These are phyloP conservation scores for Fusarium equiseti DNA, from an alignment of 2,329 filamentous ascomycete genomes.

Conservation along the genomic window DNA sequence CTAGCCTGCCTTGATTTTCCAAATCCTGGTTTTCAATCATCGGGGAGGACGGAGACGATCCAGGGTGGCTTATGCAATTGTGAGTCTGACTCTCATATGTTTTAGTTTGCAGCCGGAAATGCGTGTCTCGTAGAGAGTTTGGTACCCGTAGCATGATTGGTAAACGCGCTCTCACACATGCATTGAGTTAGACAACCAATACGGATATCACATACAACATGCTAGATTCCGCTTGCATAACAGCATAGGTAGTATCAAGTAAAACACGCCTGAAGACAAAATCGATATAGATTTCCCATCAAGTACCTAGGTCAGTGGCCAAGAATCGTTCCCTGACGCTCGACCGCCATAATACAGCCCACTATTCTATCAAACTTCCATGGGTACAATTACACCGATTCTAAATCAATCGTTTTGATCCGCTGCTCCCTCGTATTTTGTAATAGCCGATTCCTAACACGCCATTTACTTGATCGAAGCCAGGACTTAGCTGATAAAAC, in stretches of 20 bases:
- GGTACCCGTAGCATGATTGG: neutral
- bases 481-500: slow-evolving; percentile 85
- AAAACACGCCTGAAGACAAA: slow-evolving; percentile 8
- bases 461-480: neutral
- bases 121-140: neutral
- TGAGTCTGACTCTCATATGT: neutral
- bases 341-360: slow-evolving; percentile 10
- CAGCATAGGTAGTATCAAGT: neutral
- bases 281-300: slow-evolving; percentile 13
- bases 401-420: slow-evolving; percentile 25
- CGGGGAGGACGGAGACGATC: slow-evolving; percentile 19
- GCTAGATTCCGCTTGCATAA: slow-evolving; percentile 11
- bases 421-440: slow-evolving; percentile 4
- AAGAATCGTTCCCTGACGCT: slow-evolving; percentile 10
- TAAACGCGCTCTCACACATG: neutral
- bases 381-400: slow-evolving; percentile 37
- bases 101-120: neutral
- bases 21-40: slow-evolving; percentile 7
- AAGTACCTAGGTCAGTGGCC: slow-evolving; percentile 2
- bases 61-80: slow-evolving; percentile 13
- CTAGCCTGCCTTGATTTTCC: slow-evolving; percentile 16
- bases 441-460: neutral
- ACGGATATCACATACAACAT: neutral
- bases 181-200: neutral
- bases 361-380: slow-evolving; percentile 22